A percentile compares a stretch with the other conserved stretches of the same genome.
Evolutionary conservation across 257 asterid species (phyloP).

Genomic region (Solanum paucissectum): DNA sequence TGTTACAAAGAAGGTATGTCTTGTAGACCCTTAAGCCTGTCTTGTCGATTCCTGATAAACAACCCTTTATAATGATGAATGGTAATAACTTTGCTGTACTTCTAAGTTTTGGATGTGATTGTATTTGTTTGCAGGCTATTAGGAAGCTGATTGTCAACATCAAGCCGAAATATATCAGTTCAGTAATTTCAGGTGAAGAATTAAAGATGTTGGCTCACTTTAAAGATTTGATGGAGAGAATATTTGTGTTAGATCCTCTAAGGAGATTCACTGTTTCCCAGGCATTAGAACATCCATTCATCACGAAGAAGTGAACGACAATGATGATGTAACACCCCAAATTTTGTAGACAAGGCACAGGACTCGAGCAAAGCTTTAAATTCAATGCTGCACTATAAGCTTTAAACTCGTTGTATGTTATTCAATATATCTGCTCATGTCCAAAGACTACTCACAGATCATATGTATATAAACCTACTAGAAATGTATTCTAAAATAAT

Average conservation of each 20-base stretch:
- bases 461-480: no score
- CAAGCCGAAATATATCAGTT: constrained; percentile 80
- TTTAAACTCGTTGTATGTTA: no score
- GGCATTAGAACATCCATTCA: constrained; percentile 96
- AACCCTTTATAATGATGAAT: not conserved
- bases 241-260: constrained; percentile 86
- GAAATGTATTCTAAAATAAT: no score
- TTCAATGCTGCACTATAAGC: no score
- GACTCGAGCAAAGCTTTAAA: no score
- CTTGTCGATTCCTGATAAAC: not conserved
- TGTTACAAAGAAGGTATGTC: constrained; percentile 75
- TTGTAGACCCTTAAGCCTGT: not conserved
- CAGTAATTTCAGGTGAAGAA: constrained; percentile 79
- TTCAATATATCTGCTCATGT: no score
- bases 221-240: constrained; percentile 84
- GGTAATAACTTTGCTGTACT: not conserved
- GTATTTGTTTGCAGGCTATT: constrained; percentile 44
- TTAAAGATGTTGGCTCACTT: constrained; percentile 74
- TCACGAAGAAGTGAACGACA: constrained; percentile 96
- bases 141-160: constrained; percentile 66
- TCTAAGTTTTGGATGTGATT: not conserved
- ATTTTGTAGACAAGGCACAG: not conserved
- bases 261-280: constrained; percentile 86
- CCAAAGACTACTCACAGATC: no score
- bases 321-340: constrained; percentile 29